Evolutionary conservation across 768 basidiomycete species (phyloP), one percentile per base, ranked within the genome.

Genomic region (Hirschioporus abietinus): DNA sequence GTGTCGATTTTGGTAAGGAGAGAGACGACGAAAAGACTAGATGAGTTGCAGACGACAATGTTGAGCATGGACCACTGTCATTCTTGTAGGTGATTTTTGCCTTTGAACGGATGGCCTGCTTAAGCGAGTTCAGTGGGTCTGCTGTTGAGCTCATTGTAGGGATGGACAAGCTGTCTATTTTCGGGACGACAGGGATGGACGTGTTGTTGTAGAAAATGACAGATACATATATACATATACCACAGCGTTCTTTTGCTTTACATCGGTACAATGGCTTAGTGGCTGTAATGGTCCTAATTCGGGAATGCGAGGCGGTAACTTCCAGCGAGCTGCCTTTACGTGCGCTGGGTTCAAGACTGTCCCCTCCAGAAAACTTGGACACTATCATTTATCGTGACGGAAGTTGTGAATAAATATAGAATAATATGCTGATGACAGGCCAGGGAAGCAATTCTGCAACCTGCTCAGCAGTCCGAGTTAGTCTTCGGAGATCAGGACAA

Each of bases 361-460:
- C 89, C 89, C 90, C 91, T 92, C 90, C 89, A 86, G 91, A 93
- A 91, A 92, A 92, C 89, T 93, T 92, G 90, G 91, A 89, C 78
- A 83, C 85, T 88, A 84, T 85, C 84, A 83, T 83, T 78, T 81
- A 79, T 83, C 85, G 81, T 77, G 68, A 76, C 83, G 87, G 78
- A 92, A 87, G 85, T 78, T 35, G 76, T 85, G 88, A 82, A 70
- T 68, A 82, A 76, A 79, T 84, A 86, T 88, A 88, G 91, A 89
- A 89, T 92, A 92, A 92, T 89, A 73, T 78, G 88, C 78, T 85
- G 89, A 85, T 86, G 88, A 86, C 85, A 80, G 88, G 85, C 88
- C 88, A 92, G 91, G 90, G 88, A 92, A 93, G 91, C 81, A 88
- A 93, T 93, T 92, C 88, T 86, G 91, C 91, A 93, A 87, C 85